Percentiles rank a stretch among this genome's conserved stretches.
These are phyloP conservation scores for Colletotrichum godetiae DNA, from an alignment of 2,329 filamentous ascomycete species.

Conservation along the genomic window DNA sequence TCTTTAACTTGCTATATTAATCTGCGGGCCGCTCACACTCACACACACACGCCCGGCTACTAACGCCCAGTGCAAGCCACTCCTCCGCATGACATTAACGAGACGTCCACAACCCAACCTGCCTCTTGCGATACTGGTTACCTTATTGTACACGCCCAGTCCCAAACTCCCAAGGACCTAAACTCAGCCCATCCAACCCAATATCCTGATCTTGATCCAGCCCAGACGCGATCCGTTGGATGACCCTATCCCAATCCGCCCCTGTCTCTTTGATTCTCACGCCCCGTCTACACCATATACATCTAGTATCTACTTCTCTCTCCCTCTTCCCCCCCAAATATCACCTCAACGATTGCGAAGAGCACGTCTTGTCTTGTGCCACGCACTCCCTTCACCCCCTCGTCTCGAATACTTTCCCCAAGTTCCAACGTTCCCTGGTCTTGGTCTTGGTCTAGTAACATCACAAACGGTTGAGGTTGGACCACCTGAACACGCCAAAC, in stretches of 20 bases:
- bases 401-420: constrained; percentile 1
- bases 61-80: constrained; percentile 17
- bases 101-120: constrained; percentile 14
- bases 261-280: constrained; percentile 12
- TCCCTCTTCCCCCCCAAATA: constrained; percentile 3
- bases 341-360: constrained; percentile 36
- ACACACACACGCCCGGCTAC: constrained; percentile 22
- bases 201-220: not conserved
- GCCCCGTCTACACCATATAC: not conserved
- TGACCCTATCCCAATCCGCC: constrained; percentile 7
- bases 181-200: not conserved
- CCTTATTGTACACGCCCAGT: constrained; percentile 1
- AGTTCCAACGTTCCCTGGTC: constrained; percentile 25
- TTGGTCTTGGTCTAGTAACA: constrained; percentile 38
- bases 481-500: constrained; percentile 35
- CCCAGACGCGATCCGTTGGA: constrained; percentile 19
- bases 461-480: constrained; percentile 36
- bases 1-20: constrained; percentile 34
- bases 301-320: not conserved
- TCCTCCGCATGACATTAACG: constrained; percentile 9
- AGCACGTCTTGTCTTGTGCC: constrained; percentile 35
- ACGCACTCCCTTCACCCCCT: constrained; percentile 40
- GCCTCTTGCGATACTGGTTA: constrained; percentile 3
- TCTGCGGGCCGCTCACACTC: constrained; percentile 37
- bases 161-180: not conserved